Percentiles rank a stretch among this genome's conserved stretches.
Conservation (phyloP, 345 rosid genomes). For the Citrus inodora region DNA sequence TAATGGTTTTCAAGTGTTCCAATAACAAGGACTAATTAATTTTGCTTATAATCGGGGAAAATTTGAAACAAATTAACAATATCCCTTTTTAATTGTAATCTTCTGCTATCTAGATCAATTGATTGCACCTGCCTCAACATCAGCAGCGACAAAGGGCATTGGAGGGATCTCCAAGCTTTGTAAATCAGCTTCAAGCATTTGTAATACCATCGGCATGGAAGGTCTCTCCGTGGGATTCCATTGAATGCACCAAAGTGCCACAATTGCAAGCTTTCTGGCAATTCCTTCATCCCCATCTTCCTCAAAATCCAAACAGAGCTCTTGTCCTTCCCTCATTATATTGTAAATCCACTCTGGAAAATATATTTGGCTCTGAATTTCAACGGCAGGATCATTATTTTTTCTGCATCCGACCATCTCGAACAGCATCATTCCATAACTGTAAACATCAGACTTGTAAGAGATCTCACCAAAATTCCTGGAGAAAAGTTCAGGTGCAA, state of each 20-base stretch:
- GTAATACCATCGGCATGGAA: conserved; percentile 7
- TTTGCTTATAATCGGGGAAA: too few relatives aligned
- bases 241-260: not conserved
- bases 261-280: conserved; percentile 8
- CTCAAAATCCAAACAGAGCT: not conserved
- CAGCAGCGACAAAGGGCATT: not conserved
- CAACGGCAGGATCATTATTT: not conserved
- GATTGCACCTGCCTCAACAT: not conserved
- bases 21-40: too few relatives aligned
- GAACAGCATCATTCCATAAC: not conserved
- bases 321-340: not conserved
- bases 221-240: conserved; percentile 3
- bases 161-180: conserved; percentile 3
- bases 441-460: not conserved
- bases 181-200: conserved; percentile 12
- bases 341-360: not conserved
- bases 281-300: not conserved
- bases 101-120: not conserved
- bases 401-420: not conserved
- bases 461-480: not conserved
- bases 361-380: not conserved
- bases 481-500: not conserved
- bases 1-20: too few relatives aligned
- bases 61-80: too few relatives aligned
- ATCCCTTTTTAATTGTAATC: too few relatives aligned